phyloP scores from a whole-genome alignment of 805 yeast species.

The Yamadazyma olivae region DNA sequence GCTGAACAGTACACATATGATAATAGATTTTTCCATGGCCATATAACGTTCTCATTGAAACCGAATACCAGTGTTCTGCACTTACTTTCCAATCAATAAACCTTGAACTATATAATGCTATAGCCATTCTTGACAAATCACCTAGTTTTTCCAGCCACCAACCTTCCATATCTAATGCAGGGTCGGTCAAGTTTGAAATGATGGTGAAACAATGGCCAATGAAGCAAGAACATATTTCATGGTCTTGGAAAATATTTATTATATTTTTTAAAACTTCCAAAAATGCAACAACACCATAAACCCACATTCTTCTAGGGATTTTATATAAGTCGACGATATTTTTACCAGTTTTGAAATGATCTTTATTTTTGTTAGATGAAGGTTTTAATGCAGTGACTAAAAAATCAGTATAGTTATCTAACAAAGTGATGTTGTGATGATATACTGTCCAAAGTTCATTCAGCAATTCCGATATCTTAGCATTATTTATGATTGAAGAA shows the following conservation, averaged over 20 bases:
- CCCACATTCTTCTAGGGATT: constrained; percentile 80
- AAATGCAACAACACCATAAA: constrained; percentile 79
- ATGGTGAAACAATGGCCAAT: constrained; percentile 69
- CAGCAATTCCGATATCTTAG: constrained; percentile 46
- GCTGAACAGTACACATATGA: constrained; percentile 85
- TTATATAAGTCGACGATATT: constrained; percentile 75
- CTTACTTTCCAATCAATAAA: constrained; percentile 83
- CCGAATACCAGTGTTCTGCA: constrained; percentile 79
- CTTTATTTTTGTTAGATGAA: constrained; percentile 40
- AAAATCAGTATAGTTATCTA: constrained; percentile 72
- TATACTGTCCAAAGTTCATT: constrained; percentile 71
- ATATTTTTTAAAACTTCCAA: constrained; percentile 74
- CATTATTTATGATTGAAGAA: constrained; percentile 7
- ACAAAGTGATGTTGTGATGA: constrained; percentile 59
- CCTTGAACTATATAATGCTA: constrained; percentile 74
- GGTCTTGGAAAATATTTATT: constrained; percentile 69
- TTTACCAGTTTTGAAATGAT: constrained; percentile 62
- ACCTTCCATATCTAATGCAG: constrained; percentile 56
- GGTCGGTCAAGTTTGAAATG: constrained; percentile 51
- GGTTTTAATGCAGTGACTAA: constrained; percentile 69
- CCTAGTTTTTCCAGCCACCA: constrained; percentile 88
- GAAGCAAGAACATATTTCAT: constrained; percentile 74
- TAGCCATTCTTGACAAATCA: constrained; percentile 83
- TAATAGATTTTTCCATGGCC: constrained; percentile 86
- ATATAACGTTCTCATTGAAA: constrained; percentile 68